phyloP scores from a whole-genome alignment of 352 stramenopile species.

The Achlya hypogyna region DNA sequence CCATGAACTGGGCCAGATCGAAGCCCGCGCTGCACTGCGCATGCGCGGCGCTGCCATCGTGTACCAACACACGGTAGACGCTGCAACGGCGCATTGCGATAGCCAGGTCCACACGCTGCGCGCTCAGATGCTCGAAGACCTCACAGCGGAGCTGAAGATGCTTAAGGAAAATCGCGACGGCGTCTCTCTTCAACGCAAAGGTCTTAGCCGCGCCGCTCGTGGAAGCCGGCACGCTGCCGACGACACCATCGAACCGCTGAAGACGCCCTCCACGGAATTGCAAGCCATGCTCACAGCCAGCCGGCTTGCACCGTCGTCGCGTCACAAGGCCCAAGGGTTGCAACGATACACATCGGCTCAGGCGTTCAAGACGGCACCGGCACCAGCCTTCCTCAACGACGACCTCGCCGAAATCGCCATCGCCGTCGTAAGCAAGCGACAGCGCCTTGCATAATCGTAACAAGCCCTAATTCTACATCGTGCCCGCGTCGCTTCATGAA shows the following conservation, averaged over 20 bases:
- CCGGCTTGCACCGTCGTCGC: not conserved
- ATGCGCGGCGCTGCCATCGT: not conserved
- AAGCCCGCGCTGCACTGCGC: not conserved
- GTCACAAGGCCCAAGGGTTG: not conserved
- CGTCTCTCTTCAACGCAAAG: conserved; percentile 5
- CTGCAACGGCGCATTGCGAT: not conserved
- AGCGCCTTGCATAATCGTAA: too few relatives aligned
- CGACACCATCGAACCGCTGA: too few relatives aligned
- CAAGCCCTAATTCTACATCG: too few relatives aligned
- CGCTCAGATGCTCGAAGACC: not conserved
- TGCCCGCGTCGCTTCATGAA: too few relatives aligned
- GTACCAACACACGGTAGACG: not conserved
- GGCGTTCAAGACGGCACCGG: not conserved
- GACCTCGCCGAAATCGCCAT: not conserved
- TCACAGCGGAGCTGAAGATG: not conserved
- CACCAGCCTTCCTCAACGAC: not conserved
- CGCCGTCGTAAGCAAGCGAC: not conserved
- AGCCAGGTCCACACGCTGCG: not conserved
- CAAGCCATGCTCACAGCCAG: not conserved
- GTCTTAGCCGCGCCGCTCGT: not conserved
- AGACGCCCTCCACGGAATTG: too few relatives aligned
- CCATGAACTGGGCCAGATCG: not conserved
- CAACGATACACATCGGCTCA: not conserved
- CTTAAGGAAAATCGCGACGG: conserved; percentile 10
- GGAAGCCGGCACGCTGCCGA: not conserved